Evolutionary conservation across 306 rosid species (phyloP).

Genomic region (Vigna unguiculata): DNA sequence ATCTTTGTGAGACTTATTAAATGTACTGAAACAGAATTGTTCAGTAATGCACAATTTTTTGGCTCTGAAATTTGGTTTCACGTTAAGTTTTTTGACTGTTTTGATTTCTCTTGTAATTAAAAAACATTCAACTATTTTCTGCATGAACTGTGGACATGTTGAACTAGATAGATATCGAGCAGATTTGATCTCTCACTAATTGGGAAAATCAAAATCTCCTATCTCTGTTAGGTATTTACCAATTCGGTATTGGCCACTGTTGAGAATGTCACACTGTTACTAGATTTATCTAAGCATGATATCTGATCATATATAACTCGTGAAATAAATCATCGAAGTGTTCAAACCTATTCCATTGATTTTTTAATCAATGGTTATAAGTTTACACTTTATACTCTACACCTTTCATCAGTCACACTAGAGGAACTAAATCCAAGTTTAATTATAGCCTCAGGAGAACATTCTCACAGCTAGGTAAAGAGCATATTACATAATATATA

Average conservation of each 20-base stretch:
- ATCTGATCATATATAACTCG: neutral
- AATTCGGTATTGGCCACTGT: neutral
- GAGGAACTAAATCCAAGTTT: slow-evolving; percentile 20
- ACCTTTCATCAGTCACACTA: neutral
- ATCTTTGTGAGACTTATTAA: no score
- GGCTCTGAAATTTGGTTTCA: neutral
- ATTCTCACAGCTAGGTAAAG: slow-evolving; percentile 23
- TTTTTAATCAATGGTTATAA: slow-evolving; percentile 5
- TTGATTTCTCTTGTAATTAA: neutral
- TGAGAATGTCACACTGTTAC: slow-evolving; percentile 17
- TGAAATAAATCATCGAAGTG: neutral
- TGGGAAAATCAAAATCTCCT: neutral
- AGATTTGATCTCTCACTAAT: slow-evolving; percentile 40
- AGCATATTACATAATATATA: slow-evolving; percentile 8
- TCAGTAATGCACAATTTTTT: slow-evolving; percentile 25
- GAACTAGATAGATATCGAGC: slow-evolving; percentile 42
- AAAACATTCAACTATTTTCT: slow-evolving; percentile 35
- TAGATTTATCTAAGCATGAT: slow-evolving; percentile 1
- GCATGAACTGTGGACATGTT: slow-evolving; percentile 29
- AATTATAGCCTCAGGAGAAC: slow-evolving; percentile 27
- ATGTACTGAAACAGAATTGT: no score
- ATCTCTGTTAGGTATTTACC: slow-evolving; percentile 1
- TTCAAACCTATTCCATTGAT: neutral
- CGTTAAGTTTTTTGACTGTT: neutral
- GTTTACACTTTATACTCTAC: neutral